Conservation (phyloP, 768 basidiomycete genomes). For the Fomitopsis pulvina region DNA sequence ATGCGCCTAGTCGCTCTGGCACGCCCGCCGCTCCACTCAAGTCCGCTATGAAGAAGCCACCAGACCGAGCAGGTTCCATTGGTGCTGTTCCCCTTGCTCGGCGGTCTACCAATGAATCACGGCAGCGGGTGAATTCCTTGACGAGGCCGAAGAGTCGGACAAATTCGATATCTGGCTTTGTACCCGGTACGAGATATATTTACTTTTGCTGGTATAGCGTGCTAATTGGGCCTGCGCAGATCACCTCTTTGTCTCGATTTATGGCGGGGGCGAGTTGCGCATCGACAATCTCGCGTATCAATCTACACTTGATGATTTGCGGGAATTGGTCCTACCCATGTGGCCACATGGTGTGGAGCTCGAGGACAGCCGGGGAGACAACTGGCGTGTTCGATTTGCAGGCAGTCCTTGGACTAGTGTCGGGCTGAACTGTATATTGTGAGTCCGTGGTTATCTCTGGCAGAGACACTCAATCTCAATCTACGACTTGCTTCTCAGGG, state of each 20-base stretch:
- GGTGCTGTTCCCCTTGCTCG: conserved; percentile 8
- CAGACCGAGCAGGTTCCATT: conserved; percentile 15
- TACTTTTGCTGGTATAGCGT: background rate
- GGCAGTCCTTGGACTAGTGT: conserved; percentile 63
- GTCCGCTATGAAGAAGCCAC: conserved; percentile 53
- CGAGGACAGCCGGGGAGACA: conserved; percentile 35
- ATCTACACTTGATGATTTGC: conserved; percentile 51
- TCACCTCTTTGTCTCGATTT: conserved; percentile 68
- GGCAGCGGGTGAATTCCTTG: conserved; percentile 12
- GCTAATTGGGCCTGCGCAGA: conserved; percentile 31
- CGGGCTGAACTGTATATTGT: conserved; percentile 50
- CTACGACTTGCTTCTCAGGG: conserved; percentile 27
- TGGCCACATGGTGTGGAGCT: conserved; percentile 63
- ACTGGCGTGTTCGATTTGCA: conserved; percentile 60
- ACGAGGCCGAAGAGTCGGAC: conserved; percentile 20
- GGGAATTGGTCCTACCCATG: conserved; percentile 47
- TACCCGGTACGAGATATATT: conserved; percentile 18
- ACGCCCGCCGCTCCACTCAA: conserved; percentile 31
- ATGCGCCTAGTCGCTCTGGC: background rate
- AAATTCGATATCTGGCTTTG: conserved; percentile 24
- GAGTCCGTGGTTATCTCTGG: conserved; percentile 15
- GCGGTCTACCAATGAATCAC: conserved; percentile 1
- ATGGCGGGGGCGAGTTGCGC: conserved; percentile 56
- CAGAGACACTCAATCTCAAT: background rate
- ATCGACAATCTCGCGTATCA: conserved; percentile 40